Evolutionary conservation across 176 grass and related monocot species (phyloP).

Genomic region (Phoenix roebelenii): DNA sequence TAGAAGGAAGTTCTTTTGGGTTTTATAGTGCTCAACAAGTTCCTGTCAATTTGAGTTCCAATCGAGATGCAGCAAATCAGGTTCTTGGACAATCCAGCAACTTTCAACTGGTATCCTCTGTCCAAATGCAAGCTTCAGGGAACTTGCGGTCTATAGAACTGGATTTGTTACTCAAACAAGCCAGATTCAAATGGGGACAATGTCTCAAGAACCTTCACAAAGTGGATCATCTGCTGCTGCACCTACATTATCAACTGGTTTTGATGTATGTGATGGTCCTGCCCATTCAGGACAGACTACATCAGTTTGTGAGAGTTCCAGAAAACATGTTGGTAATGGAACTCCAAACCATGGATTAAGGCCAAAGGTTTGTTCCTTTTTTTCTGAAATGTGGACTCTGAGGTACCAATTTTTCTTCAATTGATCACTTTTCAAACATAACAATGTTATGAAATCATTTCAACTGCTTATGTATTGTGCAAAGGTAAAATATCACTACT

Average conservation of each 20-base stretch:
- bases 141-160: constrained; percentile 10
- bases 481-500: too few species aligned
- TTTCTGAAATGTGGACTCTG: too few species aligned
- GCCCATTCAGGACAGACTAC: constrained; percentile 29
- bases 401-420: too few species aligned
- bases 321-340: constrained; percentile 32
- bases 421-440: too few species aligned
- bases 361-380: constrained; percentile 27
- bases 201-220: constrained; percentile 52
- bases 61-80: constrained; percentile 18
- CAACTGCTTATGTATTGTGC: too few species aligned
- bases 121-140: constrained; percentile 28
- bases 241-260: constrained; percentile 35
- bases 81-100: not conserved
- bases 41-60: constrained; percentile 11
- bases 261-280: constrained; percentile 48
- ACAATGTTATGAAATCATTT: too few species aligned
- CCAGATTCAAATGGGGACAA: constrained; percentile 26
- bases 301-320: constrained; percentile 44
- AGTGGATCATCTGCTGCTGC: constrained; percentile 53
- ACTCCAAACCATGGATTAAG: constrained; percentile 38
- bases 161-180: constrained; percentile 6
- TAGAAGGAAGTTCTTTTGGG: constrained; percentile 33
- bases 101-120: constrained; percentile 20
- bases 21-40: constrained; percentile 33